Conservation (phyloP, 2,329 filamentous ascomycete species). For the Huntiella decipiens region DNA sequence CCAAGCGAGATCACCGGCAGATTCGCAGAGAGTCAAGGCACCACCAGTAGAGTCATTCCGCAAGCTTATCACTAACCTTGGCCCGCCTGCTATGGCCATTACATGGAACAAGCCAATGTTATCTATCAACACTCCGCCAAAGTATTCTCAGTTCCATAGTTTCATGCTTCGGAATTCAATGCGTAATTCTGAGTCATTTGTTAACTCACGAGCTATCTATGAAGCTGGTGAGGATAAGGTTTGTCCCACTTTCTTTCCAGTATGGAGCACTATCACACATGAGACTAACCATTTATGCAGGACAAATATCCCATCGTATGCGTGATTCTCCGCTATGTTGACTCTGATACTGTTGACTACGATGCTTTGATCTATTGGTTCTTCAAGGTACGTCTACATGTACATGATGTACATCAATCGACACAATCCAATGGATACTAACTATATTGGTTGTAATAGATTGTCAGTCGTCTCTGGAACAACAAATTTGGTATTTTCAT, state of each 20-base stretch:
- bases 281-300: slow-evolving; percentile 17
- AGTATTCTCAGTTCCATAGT: slow-evolving; percentile 51
- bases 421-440: neutral
- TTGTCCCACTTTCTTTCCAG: neutral
- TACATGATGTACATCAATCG: neutral
- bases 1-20: slow-evolving; percentile 33
- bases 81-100: slow-evolving; percentile 46
- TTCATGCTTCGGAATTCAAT: slow-evolving; percentile 56
- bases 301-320: slow-evolving; percentile 51
- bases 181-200: slow-evolving; percentile 42
- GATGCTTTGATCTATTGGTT: slow-evolving; percentile 50
- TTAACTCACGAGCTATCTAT: slow-evolving; percentile 46
- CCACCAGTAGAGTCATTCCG: slow-evolving; percentile 41
- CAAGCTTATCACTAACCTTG: slow-evolving; percentile 45
- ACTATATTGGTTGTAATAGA: slow-evolving; percentile 23
- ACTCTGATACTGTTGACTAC: slow-evolving; percentile 44
- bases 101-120: slow-evolving; percentile 51
- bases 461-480: slow-evolving; percentile 51
- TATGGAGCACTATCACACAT: neutral
- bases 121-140: slow-evolving; percentile 40
- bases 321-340: slow-evolving; percentile 48
- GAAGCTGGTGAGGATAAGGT: slow-evolving; percentile 53
- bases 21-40: slow-evolving; percentile 31
- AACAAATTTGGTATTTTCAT: slow-evolving; percentile 48
- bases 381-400: slow-evolving; percentile 32